phyloP scores from a whole-genome alignment of 2,329 filamentous ascomycete genomes.

The Cladophialophora bantiana region DNA sequence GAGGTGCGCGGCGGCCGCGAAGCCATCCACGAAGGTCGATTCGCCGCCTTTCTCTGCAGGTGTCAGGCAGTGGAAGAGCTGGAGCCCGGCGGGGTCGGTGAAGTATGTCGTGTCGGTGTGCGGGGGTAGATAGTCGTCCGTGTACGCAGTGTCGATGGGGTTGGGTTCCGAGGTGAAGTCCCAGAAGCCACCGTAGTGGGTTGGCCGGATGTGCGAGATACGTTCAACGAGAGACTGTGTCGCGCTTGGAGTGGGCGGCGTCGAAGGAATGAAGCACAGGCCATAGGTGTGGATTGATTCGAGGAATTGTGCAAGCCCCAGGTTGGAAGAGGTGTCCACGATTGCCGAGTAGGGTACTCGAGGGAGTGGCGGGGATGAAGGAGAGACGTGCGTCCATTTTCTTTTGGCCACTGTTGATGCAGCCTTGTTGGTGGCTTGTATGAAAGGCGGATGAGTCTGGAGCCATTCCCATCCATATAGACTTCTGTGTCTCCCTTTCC shows the following conservation, averaged over 20 bases:
- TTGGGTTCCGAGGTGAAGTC: conserved; percentile 91
- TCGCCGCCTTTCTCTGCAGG: conserved; percentile 62
- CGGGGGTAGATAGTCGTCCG: conserved; percentile 77
- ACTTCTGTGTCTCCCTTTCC: conserved; percentile 67
- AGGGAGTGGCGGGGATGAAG: conserved; percentile 25
- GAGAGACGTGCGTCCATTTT: conserved; percentile 31
- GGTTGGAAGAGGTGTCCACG: conserved; percentile 58
- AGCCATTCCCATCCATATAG: conserved; percentile 71
- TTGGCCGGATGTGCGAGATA: conserved; percentile 86
- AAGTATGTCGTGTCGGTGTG: conserved; percentile 98
- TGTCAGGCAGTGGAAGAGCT: conserved; percentile 74
- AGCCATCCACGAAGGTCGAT: conserved; percentile 86
- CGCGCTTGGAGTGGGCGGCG: conserved; percentile 60
- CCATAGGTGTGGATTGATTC: conserved; percentile 36
- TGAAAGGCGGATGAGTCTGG: conserved; percentile 51
- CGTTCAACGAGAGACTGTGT: conserved; percentile 78
- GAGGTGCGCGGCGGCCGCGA: conserved; percentile 72
- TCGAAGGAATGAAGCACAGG: conserved; percentile 37
- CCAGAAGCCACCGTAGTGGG: conserved; percentile 87
- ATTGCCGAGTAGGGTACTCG: conserved; percentile 65
- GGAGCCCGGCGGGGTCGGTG: conserved; percentile 86
- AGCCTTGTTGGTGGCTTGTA: conserved; percentile 38
- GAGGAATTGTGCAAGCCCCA: conserved; percentile 33
- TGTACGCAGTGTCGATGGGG: conserved; percentile 90
- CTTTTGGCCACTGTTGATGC: conserved; percentile 13